These are phyloP conservation scores for Ilex paraguariensis DNA, from an alignment of 305 asterid species.

Conservation along the genomic window DNA sequence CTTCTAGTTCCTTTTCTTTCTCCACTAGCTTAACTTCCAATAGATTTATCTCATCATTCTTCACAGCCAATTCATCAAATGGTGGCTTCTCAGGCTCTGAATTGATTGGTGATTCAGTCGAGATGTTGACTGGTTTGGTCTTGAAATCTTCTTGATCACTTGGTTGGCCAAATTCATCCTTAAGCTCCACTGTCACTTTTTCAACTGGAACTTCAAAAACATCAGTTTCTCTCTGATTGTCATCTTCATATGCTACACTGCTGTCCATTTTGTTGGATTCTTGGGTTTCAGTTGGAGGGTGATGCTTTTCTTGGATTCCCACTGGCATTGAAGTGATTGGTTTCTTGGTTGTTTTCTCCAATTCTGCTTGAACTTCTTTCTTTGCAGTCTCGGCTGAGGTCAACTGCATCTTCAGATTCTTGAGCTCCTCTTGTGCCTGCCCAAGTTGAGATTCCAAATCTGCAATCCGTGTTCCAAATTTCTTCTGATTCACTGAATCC, in stretches of 20 bases:
- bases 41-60: conserved; percentile 32
- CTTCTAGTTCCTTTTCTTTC: conserved; percentile 41
- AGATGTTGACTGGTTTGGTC: conserved; percentile 12
- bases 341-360: conserved; percentile 54
- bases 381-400: conserved; percentile 65
- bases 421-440: conserved; percentile 83
- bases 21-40: conserved; percentile 45
- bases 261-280: conserved; percentile 18
- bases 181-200: conserved; percentile 31
- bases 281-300: conserved; percentile 21
- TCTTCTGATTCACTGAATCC: conserved; percentile 61
- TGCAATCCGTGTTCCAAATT: conserved; percentile 78
- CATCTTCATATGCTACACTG: conserved; percentile 28
- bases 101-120: conserved; percentile 15
- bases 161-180: conserved; percentile 17
- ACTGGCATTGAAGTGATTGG: conserved; percentile 17
- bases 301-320: conserved; percentile 26
- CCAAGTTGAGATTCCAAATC: conserved; percentile 90
- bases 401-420: conserved; percentile 61
- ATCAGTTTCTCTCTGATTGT: conserved; percentile 57
- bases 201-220: conserved; percentile 66
- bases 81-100: conserved; percentile 25
- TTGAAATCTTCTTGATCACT: conserved; percentile 36
- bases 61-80: conserved; percentile 29
- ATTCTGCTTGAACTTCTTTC: conserved; percentile 60